Percentiles rank a stretch among this genome's conserved stretches.
phyloP scores from a whole-genome alignment of 169 alveolate genomes.

The Babesia caballi region DNA sequence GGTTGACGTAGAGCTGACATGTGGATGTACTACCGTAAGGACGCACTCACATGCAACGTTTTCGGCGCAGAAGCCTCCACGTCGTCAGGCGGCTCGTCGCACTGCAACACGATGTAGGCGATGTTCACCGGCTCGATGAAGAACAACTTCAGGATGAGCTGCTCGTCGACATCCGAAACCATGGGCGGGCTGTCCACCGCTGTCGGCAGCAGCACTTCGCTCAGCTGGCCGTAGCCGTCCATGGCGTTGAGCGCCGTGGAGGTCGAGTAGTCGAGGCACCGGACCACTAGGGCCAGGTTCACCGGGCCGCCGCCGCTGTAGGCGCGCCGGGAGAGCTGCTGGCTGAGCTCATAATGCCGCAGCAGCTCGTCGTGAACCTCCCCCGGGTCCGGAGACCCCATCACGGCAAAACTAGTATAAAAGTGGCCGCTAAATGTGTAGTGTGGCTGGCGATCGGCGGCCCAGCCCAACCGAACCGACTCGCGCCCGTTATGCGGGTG shows the following conservation, averaged over 20 bases:
- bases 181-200: not conserved
- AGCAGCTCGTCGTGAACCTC: not conserved
- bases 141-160: constrained; percentile 53
- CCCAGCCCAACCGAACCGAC: too few species aligned
- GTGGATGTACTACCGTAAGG: not conserved
- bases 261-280: constrained; percentile 39
- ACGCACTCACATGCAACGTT: constrained; percentile 16
- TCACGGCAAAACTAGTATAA: too few species aligned
- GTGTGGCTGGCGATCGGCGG: too few species aligned
- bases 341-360: not conserved
- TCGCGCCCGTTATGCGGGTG: too few species aligned
- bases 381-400: not conserved
- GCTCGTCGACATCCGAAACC: constrained; percentile 60
- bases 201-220: constrained; percentile 9
- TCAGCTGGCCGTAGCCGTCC: constrained; percentile 11
- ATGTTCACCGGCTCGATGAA: constrained; percentile 44
- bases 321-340: not conserved
- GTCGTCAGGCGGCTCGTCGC: constrained; percentile 20
- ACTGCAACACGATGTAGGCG: not conserved
- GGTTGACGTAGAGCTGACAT: constrained; percentile 39
- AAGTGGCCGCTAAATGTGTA: not conserved
- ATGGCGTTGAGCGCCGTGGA: constrained; percentile 29
- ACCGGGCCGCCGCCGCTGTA: not conserved
- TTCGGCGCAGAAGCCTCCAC: constrained; percentile 37
- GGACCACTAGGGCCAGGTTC: constrained; percentile 30